phyloP scores from a whole-genome alignment of 129 eudicot species.

The Mikania micrantha region DNA sequence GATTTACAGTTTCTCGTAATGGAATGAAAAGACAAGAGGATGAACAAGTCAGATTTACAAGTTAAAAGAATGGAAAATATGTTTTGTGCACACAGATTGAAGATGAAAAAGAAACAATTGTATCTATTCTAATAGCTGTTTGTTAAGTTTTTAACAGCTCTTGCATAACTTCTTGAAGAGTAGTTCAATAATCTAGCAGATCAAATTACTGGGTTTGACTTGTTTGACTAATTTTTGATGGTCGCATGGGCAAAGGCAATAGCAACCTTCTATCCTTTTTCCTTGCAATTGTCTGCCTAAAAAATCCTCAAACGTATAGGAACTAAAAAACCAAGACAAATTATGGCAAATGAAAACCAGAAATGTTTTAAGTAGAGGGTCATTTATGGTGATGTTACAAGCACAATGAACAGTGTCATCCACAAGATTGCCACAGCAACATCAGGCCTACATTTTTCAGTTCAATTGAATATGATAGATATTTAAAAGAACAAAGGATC shows the following conservation, averaged over 20 bases:
- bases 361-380: slow-evolving; percentile 51
- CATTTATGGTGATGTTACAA: slow-evolving; percentile 55
- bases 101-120: slow-evolving; percentile 5
- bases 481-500: neutral
- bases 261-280: slow-evolving; percentile 55
- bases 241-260: slow-evolving; percentile 68
- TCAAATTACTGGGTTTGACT: slow-evolving; percentile 11
- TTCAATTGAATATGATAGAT: neutral
- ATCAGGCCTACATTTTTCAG: slow-evolving; percentile 52
- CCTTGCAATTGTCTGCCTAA: slow-evolving; percentile 55
- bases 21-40: neutral
- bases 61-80: slow-evolving; percentile 18
- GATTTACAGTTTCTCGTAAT: neutral
- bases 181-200: slow-evolving; percentile 7
- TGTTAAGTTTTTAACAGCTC: slow-evolving; percentile 20
- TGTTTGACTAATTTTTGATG: slow-evolving; percentile 7
- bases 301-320: slow-evolving; percentile 54
- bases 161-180: slow-evolving; percentile 6
- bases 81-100: slow-evolving; percentile 26
- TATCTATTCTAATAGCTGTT: slow-evolving; percentile 27
- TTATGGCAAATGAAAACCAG: slow-evolving; percentile 52
- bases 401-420: slow-evolving; percentile 39
- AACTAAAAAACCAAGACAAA: slow-evolving; percentile 45
- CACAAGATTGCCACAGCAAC: slow-evolving; percentile 58
- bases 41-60: slow-evolving; percentile 24